Percentiles rank a stretch among this genome's conserved stretches.
These are phyloP conservation scores for Clathrospora elynae DNA, from an alignment of 2,329 filamentous ascomycete genomes.

Conservation along the genomic window DNA sequence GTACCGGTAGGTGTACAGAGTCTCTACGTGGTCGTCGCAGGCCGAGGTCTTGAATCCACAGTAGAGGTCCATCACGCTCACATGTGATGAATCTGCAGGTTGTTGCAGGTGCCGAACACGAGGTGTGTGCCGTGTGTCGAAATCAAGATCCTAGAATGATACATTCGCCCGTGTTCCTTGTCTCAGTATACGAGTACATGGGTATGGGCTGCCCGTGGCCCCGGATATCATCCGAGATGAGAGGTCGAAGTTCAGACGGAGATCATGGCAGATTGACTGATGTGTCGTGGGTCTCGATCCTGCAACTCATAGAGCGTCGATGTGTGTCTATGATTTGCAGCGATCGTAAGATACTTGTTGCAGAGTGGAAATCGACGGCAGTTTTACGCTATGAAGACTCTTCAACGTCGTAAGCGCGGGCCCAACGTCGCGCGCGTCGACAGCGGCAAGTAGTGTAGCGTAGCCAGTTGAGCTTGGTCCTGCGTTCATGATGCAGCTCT, in stretches of 20 bases:
- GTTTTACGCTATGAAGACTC: slow-evolving; percentile 2
- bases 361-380: slow-evolving; percentile 4
- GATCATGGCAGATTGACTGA: slow-evolving; percentile 21
- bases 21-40: slow-evolving; percentile 5
- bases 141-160: slow-evolving; percentile 7
- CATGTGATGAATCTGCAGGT: slow-evolving; percentile 11
- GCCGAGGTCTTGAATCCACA: slow-evolving; percentile 5
- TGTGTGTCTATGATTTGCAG: slow-evolving; percentile 2
- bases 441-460: slow-evolving; percentile 22
- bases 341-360: slow-evolving; percentile 4
- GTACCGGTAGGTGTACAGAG: slow-evolving; percentile 4
- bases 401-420: background rate
- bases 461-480: slow-evolving; percentile 16
- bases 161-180: slow-evolving; percentile 12
- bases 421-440: slow-evolving; percentile 9
- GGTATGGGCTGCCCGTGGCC: slow-evolving; percentile 16
- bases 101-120: slow-evolving; percentile 12
- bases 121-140: slow-evolving; percentile 13
- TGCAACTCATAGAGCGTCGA: slow-evolving; percentile 16
- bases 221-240: slow-evolving; percentile 21
- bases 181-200: slow-evolving; percentile 3
- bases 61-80: slow-evolving; percentile 3
- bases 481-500: slow-evolving; percentile 24
- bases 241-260: slow-evolving; percentile 25
- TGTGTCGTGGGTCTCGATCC: slow-evolving; percentile 18